Conservation (phyloP, 2,329 filamentous ascomycete species). For the Alternaria longipes region DNA sequence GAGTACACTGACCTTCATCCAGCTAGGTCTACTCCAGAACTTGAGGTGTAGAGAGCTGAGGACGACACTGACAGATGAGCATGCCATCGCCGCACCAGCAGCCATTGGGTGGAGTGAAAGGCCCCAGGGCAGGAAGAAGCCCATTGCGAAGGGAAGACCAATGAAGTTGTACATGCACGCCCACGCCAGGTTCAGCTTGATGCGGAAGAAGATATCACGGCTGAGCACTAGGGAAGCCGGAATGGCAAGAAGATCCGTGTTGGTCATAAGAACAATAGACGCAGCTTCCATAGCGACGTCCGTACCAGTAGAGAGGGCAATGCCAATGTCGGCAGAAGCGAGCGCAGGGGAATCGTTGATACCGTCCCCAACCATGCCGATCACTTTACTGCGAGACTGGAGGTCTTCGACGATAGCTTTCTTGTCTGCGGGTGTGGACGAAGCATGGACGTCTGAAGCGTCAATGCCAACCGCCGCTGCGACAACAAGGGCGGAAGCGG, state of each 20-base stretch:
- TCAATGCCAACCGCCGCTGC: conserved; percentile 84
- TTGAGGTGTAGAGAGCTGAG: conserved; percentile 83
- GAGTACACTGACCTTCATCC: conserved; percentile 79
- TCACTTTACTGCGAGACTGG: conserved; percentile 75
- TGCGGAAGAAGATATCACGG: conserved; percentile 85
- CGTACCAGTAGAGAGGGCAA: conserved; percentile 90
- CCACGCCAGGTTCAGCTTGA: conserved; percentile 93
- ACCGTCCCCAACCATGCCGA: conserved; percentile 96
- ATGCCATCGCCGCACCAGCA: conserved; percentile 92
- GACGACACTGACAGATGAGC: conserved; percentile 89
- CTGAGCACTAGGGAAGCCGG: conserved; percentile 84
- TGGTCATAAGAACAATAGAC: conserved; percentile 93
- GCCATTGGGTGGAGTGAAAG: conserved; percentile 91
- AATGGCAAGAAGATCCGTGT: conserved; percentile 91
- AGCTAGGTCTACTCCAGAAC: conserved; percentile 82
- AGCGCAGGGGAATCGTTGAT: conserved; percentile 98
- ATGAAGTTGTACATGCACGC: conserved; percentile 92
- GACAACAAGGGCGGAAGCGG: conserved; percentile 82
- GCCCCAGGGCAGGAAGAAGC: conserved; percentile 89
- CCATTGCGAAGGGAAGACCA: conserved; percentile 96
- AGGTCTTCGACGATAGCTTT: conserved; percentile 82
- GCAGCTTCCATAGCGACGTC: conserved; percentile 98
- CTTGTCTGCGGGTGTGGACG: conserved; percentile 91
- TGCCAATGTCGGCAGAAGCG: conserved; percentile 90
- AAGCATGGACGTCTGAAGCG: conserved; percentile 78